Percentiles rank a stretch among this genome's conserved stretches.
Evolutionary conservation across 2,329 filamentous ascomycete genomes (phyloP).

Genomic region (Botrytis pseudocinerea): DNA sequence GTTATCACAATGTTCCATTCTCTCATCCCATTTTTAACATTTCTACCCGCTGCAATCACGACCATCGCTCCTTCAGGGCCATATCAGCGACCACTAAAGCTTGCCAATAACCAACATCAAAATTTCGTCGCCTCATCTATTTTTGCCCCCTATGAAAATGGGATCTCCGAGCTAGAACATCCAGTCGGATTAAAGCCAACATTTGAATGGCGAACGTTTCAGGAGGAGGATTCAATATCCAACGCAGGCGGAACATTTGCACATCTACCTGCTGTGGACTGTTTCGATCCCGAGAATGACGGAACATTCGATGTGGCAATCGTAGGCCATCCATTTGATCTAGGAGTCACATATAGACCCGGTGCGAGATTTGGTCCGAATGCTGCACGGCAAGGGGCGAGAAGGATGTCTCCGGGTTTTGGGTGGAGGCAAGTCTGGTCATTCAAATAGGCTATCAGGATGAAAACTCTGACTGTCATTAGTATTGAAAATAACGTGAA

Average conservation of each 20-base stretch:
- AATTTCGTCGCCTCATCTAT: constrained; percentile 30
- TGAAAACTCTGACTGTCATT: constrained; percentile 21
- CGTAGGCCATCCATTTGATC: constrained; percentile 39
- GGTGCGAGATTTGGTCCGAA: constrained; percentile 39
- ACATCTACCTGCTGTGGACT: constrained; percentile 36
- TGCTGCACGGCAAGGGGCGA: constrained; percentile 36
- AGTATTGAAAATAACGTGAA: constrained; percentile 39
- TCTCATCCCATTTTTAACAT: background rate
- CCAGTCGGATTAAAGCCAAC: constrained; percentile 32
- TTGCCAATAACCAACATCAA: background rate
- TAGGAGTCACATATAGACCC: constrained; percentile 38
- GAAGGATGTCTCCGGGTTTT: constrained; percentile 31
- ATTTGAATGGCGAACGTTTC: constrained; percentile 27
- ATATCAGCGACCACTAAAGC: background rate
- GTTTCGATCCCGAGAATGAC: constrained; percentile 32
- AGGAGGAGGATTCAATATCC: constrained; percentile 19
- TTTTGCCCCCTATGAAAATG: constrained; percentile 20
- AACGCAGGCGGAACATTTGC: constrained; percentile 33
- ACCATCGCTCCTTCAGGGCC: background rate
- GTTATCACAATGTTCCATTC: constrained; percentile 5
- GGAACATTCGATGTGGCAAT: constrained; percentile 40
- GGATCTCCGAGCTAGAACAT: background rate
- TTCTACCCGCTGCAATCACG: constrained; percentile 3
- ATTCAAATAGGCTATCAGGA: background rate
- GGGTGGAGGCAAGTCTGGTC: constrained; percentile 35